A percentile compares a stretch with the other conserved stretches of the same genome.
These are phyloP conservation scores for Diaporthe citriasiana DNA, from an alignment of 2,329 filamentous ascomycete species.

Conservation along the genomic window DNA sequence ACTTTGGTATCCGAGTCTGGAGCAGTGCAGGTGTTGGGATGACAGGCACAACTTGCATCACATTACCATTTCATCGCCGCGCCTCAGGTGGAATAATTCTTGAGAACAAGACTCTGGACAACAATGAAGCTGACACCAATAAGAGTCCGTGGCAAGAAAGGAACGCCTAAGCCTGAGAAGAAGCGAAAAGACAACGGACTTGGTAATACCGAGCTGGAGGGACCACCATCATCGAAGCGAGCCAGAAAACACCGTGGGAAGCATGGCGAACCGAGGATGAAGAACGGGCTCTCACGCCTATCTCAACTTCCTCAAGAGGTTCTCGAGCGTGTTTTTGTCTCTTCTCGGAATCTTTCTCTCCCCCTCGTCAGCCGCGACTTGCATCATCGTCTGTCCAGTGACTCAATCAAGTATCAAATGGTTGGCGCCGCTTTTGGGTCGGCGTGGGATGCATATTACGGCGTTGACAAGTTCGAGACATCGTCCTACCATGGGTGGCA, in stretches of 20 bases:
- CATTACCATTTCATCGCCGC: neutral
- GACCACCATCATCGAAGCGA: constrained; percentile 25
- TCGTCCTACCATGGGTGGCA: constrained; percentile 40
- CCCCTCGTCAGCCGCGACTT: constrained; percentile 60
- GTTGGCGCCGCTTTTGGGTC: constrained; percentile 55
- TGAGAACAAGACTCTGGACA: neutral
- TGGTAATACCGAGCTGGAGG: neutral
- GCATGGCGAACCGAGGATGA: constrained; percentile 38
- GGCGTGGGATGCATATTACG: constrained; percentile 57
- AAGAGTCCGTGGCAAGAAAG: constrained; percentile 62
- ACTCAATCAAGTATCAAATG: constrained; percentile 52
- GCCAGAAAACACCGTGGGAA: constrained; percentile 37
- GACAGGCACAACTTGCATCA: neutral
- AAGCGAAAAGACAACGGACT: constrained; percentile 42
- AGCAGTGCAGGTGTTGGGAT: constrained; percentile 2
- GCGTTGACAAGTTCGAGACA: constrained; percentile 41
- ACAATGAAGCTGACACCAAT: constrained; percentile 65
- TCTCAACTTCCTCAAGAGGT: constrained; percentile 65
- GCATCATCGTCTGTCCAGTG: constrained; percentile 60
- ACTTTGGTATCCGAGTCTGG: neutral
- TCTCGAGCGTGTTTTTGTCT: constrained; percentile 66
- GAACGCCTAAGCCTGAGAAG: constrained; percentile 45
- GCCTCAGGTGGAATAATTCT: neutral
- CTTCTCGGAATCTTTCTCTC: constrained; percentile 64
- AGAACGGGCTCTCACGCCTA: constrained; percentile 48